These are phyloP conservation scores for Vanderwaltozyma verrucispora DNA, from an alignment of 805 yeast species.

Conservation along the genomic window DNA sequence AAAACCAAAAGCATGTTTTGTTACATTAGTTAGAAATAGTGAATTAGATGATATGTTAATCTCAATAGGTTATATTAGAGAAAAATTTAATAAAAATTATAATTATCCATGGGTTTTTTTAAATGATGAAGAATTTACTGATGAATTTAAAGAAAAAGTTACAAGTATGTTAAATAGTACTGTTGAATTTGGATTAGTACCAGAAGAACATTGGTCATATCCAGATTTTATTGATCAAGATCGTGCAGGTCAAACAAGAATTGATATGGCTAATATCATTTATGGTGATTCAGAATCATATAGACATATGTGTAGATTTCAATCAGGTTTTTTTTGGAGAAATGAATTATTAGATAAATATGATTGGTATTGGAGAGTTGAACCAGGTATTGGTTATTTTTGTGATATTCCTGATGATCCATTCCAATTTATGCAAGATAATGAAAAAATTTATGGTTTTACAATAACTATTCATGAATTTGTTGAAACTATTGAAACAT, in stretches of 20 bases:
- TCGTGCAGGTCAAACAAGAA: conserved; percentile 54
- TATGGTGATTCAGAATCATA: conserved; percentile 69
- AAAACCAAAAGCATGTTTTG: conserved; percentile 29
- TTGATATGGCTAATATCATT: conserved; percentile 42
- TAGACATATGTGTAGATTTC: conserved; percentile 86
- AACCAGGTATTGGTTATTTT: conserved; percentile 64
- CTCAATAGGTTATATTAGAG: conserved; percentile 64
- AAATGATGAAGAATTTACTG: conserved; percentile 67
- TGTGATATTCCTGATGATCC: conserved; percentile 75
- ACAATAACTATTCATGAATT: conserved; percentile 64
- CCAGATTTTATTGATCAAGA: conserved; percentile 71
- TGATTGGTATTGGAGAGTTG: conserved; percentile 90
- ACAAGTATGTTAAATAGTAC: conserved; percentile 45
- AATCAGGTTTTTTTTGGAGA: conserved; percentile 74
- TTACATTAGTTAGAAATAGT: conserved; percentile 57
- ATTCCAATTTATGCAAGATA: conserved; percentile 70
- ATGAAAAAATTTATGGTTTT: conserved; percentile 64
- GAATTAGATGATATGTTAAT: conserved; percentile 49
- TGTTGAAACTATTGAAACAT: conserved; percentile 57
- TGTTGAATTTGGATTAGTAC: conserved; percentile 59
- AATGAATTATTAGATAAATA: conserved; percentile 55
- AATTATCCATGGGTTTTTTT: conserved; percentile 90
- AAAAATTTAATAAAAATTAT: conserved; percentile 63
- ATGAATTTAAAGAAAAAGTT: conserved; percentile 54
- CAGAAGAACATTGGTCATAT: conserved; percentile 77